Conservation (phyloP, 352 stramenopile species). For the Globisporangium lucens region DNA sequence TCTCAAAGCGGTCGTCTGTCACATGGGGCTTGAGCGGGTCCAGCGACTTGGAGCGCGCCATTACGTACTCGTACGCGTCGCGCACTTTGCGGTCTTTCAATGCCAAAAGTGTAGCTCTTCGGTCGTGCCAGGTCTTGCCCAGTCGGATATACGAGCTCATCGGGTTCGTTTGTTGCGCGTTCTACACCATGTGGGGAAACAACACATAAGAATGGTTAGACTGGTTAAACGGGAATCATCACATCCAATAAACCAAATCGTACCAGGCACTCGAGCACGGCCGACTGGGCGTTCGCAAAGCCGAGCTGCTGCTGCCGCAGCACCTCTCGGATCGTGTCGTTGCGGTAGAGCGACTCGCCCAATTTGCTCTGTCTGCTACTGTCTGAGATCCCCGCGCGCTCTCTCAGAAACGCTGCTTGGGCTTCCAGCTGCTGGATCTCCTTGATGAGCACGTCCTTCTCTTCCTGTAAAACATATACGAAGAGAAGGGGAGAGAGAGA, state of each 20-base stretch:
- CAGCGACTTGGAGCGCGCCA: constrained; percentile 20
- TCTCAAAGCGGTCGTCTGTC: constrained; percentile 47
- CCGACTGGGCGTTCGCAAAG: constrained; percentile 18
- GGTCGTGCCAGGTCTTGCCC: constrained; percentile 7
- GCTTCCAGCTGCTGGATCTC: constrained; percentile 30
- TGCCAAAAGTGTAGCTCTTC: constrained; percentile 8
- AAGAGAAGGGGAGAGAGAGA: background rate
- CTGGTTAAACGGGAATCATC: background rate
- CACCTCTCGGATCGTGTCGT: constrained; percentile 16
- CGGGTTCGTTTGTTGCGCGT: constrained; percentile 15
- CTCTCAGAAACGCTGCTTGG: constrained; percentile 27
- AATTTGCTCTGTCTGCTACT: constrained; percentile 4
- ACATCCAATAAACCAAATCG: background rate
- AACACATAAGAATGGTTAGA: background rate
- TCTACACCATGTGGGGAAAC: constrained; percentile 1
- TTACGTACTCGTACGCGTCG: constrained; percentile 28
- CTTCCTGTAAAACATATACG: constrained; percentile 23
- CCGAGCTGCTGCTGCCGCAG: constrained; percentile 19
- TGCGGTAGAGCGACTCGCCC: constrained; percentile 11
- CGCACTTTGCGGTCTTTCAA: constrained; percentile 16
- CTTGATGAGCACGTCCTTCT: constrained; percentile 39
- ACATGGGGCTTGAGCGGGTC: constrained; percentile 31
- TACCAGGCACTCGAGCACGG: constrained; percentile 18
- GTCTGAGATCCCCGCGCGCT: constrained; percentile 31
- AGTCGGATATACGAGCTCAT: constrained; percentile 19